Evolutionary conservation across 805 yeast genomes (phyloP).

Genomic region (Candida wancherniae): DNA sequence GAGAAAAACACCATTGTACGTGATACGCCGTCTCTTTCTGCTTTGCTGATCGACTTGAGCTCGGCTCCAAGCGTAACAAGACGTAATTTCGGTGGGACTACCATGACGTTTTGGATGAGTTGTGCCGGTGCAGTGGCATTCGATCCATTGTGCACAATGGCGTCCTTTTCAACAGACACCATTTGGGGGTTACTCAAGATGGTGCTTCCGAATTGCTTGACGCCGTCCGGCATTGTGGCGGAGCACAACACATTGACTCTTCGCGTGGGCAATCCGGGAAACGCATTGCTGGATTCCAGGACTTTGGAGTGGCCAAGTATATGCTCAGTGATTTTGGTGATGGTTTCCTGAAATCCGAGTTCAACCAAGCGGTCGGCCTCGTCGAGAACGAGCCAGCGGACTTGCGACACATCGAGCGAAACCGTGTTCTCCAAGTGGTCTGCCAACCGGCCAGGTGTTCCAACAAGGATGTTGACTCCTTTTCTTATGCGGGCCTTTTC

Average conservation of each 20-base stretch:
- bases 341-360: constrained; percentile 92
- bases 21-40: constrained; percentile 25
- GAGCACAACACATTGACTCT: constrained; percentile 85
- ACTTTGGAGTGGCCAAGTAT: constrained; percentile 47
- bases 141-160: constrained; percentile 9
- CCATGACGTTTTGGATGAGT: constrained; percentile 69
- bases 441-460: constrained; percentile 93
- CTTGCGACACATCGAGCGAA: constrained; percentile 62
- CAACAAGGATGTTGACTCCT: constrained; percentile 94
- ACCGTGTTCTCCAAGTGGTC: constrained; percentile 92
- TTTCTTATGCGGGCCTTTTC: constrained; percentile 94
- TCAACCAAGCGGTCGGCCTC: constrained; percentile 97
- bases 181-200: constrained; percentile 71
- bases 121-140: constrained; percentile 77
- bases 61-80: constrained; percentile 73
- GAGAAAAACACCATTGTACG: constrained; percentile 83
- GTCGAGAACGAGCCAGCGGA: constrained; percentile 86
- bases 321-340: constrained; percentile 63
- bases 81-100: constrained; percentile 89
- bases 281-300: constrained; percentile 28
- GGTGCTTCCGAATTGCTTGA: constrained; percentile 73
- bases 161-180: constrained; percentile 41
- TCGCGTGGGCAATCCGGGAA: constrained; percentile 58
- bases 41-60: constrained; percentile 42
- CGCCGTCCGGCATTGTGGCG: constrained; percentile 85